Evolutionary conservation across 805 yeast genomes (phyloP).

Genomic region (Candida nemodendra): DNA sequence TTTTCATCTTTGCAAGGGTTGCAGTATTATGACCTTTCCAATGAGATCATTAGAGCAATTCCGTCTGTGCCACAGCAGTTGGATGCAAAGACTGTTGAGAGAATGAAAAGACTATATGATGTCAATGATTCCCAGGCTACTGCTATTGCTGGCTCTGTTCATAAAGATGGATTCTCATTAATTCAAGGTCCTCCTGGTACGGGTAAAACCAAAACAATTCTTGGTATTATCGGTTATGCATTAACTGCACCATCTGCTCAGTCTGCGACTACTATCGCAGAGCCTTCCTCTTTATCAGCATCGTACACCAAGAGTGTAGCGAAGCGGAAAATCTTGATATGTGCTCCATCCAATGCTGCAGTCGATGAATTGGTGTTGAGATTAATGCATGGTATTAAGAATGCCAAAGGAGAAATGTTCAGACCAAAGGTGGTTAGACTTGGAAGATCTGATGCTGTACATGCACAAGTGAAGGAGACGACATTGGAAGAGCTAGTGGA

Average conservation of each 20-base stretch:
- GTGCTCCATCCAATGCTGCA: slow-evolving; percentile 99
- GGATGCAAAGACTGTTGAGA: slow-evolving; percentile 37
- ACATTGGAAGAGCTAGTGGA: slow-evolving; percentile 88
- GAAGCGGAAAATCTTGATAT: slow-evolving; percentile 67
- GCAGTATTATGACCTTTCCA: slow-evolving; percentile 74
- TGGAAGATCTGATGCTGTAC: slow-evolving; percentile 87
- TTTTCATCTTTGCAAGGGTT: slow-evolving; percentile 80
- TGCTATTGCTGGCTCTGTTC: slow-evolving; percentile 76
- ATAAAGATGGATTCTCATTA: slow-evolving; percentile 73
- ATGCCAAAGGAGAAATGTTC: slow-evolving; percentile 51
- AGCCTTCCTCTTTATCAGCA: slow-evolving; percentile 10
- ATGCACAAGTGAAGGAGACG: slow-evolving; percentile 74
- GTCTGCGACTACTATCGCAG: slow-evolving; percentile 7
- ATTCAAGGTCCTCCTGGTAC: slow-evolving; percentile 99
- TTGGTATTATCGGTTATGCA: slow-evolving; percentile 84
- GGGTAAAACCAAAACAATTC: slow-evolving; percentile 95
- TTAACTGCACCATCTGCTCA: slow-evolving; percentile 37
- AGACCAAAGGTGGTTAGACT: slow-evolving; percentile 76
- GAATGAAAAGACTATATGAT: slow-evolving; percentile 48
- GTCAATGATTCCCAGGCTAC: slow-evolving; percentile 89
- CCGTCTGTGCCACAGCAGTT: slow-evolving; percentile 47
- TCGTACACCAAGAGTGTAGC: slow-evolving; percentile 4
- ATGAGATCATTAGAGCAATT: slow-evolving; percentile 61
- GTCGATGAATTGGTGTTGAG: slow-evolving; percentile 92
- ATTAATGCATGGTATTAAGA: slow-evolving; percentile 66